Conservation (phyloP, 73 alveolate species). For the Paraurostyla sp. region DNA sequence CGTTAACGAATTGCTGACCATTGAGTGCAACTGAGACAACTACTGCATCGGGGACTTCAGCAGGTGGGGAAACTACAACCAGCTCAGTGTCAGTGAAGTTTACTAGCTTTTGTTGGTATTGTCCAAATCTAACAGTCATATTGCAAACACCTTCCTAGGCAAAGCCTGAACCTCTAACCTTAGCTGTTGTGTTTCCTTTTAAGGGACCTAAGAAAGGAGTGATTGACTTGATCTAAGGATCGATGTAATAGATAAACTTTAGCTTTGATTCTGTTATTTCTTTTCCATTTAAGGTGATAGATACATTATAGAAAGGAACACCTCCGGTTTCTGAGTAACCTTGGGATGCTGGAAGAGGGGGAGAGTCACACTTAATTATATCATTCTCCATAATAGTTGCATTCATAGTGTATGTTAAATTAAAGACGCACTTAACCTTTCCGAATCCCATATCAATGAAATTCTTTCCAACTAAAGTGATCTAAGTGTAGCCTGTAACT, state of each 20-base stretch:
- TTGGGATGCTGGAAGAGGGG: constrained; percentile 74
- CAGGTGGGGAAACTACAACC: constrained; percentile 85
- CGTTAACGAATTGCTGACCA: constrained; percentile 90
- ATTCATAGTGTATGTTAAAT: constrained; percentile 73
- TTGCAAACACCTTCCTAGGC: constrained; percentile 89
- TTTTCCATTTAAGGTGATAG: constrained; percentile 78
- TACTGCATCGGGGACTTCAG: constrained; percentile 86
- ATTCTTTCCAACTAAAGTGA: constrained; percentile 90
- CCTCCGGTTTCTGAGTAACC: constrained; percentile 69
- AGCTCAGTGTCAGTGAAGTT: constrained; percentile 63
- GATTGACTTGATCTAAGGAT: constrained; percentile 79
- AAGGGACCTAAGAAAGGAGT: constrained; percentile 93
- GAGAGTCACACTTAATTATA: constrained; percentile 94
- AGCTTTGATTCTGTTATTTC: constrained; percentile 82
- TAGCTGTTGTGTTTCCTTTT: constrained; percentile 88
- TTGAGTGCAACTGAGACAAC: constrained; percentile 91
- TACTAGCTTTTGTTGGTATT: constrained; percentile 60
- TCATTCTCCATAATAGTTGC: constrained; percentile 90
- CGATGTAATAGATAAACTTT: constrained; percentile 81
- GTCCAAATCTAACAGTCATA: constrained; percentile 91
- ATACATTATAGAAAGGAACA: constrained; percentile 65
- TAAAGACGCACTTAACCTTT: constrained; percentile 85
- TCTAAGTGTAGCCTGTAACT: constrained; percentile 91
- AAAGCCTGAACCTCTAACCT: constrained; percentile 86
- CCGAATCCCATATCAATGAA: constrained; percentile 89